Conservation (phyloP, 2,329 filamentous ascomycete species). For the Penicillium sp. region DNA sequence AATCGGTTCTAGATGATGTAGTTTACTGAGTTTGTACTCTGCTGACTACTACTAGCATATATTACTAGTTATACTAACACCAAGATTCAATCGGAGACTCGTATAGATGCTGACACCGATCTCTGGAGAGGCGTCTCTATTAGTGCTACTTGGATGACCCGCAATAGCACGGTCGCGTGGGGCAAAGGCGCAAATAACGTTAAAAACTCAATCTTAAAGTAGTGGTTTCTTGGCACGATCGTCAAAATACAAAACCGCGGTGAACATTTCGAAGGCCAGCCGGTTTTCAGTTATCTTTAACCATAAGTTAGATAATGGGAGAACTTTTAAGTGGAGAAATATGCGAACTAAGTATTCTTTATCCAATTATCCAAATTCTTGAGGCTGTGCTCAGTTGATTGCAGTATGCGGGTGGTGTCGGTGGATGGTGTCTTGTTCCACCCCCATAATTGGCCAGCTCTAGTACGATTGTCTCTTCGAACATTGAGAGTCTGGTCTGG, state of each 20-base stretch:
- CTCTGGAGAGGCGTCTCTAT: no score
- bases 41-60: no score
- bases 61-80: no score
- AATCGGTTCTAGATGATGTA: no score
- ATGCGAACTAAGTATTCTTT: no score
- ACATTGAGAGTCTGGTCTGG: constrained; percentile 21
- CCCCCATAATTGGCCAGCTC: constrained; percentile 25
- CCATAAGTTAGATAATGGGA: no score
- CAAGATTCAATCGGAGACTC: no score
- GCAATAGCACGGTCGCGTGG: not conserved
- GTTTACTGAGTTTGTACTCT: no score
- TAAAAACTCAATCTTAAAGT: not conserved
- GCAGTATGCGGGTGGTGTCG: constrained; percentile 1
- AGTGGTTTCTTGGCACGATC: not conserved
- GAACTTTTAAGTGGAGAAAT: no score
- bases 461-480: constrained; percentile 22
- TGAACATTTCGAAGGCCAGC: constrained; percentile 21
- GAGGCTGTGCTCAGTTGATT: constrained; percentile 21
- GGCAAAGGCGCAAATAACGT: not conserved
- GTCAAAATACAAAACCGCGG: constrained; percentile 1
- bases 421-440: constrained; percentile 13
- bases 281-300: no score
- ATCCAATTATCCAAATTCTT: constrained; percentile 20
- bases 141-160: not conserved
- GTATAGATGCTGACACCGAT: no score